These are phyloP conservation scores for Torulaspora pretoriensis DNA, from an alignment of 1,139 yeast genomes.

Conservation along the genomic window DNA sequence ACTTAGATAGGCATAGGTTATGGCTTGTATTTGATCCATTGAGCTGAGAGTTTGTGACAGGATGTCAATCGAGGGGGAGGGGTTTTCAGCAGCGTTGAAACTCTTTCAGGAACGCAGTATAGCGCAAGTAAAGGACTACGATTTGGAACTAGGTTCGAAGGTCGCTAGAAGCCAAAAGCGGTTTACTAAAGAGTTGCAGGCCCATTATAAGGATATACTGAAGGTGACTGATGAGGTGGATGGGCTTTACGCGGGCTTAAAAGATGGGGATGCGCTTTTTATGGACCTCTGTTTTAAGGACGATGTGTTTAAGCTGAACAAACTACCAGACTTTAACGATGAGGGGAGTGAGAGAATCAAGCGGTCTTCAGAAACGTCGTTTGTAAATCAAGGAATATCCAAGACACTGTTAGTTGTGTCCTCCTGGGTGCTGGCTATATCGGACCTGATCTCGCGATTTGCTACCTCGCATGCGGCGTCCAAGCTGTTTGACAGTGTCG, in stretches of 20 bases:
- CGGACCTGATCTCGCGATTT: constrained; percentile 17
- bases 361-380: not conserved
- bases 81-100: constrained; percentile 6
- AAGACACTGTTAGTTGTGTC: constrained; percentile 14
- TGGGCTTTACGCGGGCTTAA: constrained; percentile 17
- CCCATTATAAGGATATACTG: constrained; percentile 27
- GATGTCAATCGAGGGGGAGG: not conserved
- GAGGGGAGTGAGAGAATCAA: not conserved
- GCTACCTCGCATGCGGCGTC: constrained; percentile 12
- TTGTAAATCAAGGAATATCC: not conserved
- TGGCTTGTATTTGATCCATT: not conserved
- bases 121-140: constrained; percentile 22
- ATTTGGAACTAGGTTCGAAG: constrained; percentile 19
- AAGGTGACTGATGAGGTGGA: constrained; percentile 24
- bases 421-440: constrained; percentile 22
- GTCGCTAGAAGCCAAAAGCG: constrained; percentile 18
- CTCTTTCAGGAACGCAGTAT: constrained; percentile 19
- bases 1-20: not conserved
- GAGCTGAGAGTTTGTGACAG: not conserved
- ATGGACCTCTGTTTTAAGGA: constrained; percentile 34
- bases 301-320: constrained; percentile 23
- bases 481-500: constrained; percentile 13
- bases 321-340: constrained; percentile 16
- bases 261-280: constrained; percentile 24
- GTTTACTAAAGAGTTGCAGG: constrained; percentile 21